Conservation (phyloP, 805 yeast genomes). For the Kregervanrija fluxuum region DNA sequence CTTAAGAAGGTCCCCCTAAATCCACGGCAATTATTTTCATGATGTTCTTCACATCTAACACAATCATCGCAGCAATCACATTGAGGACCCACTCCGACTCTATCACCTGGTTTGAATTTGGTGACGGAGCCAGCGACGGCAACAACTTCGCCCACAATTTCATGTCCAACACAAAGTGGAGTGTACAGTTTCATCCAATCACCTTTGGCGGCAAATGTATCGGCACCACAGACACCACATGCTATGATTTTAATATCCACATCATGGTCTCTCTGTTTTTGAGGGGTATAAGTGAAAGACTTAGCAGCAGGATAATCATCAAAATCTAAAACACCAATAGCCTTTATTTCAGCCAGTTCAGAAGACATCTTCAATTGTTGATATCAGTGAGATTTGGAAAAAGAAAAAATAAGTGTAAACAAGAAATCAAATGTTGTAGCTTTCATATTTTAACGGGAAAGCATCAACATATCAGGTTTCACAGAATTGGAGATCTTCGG, state of each 20-base stretch:
- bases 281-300: slow-evolving; percentile 10
- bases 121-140: slow-evolving; percentile 32
- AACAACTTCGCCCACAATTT: slow-evolving; percentile 35
- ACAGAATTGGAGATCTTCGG: too few species aligned
- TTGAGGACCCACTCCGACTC: slow-evolving; percentile 45
- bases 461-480: too few species aligned
- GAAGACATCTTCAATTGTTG: slow-evolving; percentile 14
- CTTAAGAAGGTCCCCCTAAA: slow-evolving; percentile 44
- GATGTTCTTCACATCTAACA: slow-evolving; percentile 27
- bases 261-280: slow-evolving; percentile 20
- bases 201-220: slow-evolving; percentile 38
- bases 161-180: slow-evolving; percentile 34
- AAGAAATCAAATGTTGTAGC: too few species aligned
- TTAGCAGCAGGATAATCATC: slow-evolving; percentile 8
- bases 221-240: slow-evolving; percentile 50
- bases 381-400: too few species aligned
- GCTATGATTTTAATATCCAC: slow-evolving; percentile 33
- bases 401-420: too few species aligned
- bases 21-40: slow-evolving; percentile 43
- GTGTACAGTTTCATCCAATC: slow-evolving; percentile 10
- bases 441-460: too few species aligned
- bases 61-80: slow-evolving; percentile 32
- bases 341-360: slow-evolving; percentile 2
- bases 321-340: slow-evolving; percentile 10
- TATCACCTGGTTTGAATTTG: slow-evolving; percentile 35